Evolutionary conservation across 345 rosid genomes (phyloP).

Genomic region (Pugionium dolabratum): DNA sequence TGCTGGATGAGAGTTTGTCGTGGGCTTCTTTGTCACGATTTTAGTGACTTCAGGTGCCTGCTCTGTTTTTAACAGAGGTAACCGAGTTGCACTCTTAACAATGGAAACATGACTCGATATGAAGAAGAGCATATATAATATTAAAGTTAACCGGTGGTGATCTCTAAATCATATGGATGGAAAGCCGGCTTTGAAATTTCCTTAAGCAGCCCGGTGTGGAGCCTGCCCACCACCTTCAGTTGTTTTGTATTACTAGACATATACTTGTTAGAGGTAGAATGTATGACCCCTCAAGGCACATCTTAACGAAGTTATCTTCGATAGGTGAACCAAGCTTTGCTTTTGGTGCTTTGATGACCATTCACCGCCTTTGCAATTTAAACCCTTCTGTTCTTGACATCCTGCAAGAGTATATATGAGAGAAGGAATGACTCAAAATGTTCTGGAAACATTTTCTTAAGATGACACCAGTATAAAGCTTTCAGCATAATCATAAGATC

Average conservation of each 20-base stretch:
- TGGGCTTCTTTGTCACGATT: too few species aligned
- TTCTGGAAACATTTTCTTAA: constrained; percentile 51
- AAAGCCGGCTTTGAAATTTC: constrained; percentile 77
- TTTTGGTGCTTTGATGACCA: constrained; percentile 67
- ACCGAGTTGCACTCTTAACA: too few species aligned
- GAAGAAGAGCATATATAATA: constrained; percentile 73
- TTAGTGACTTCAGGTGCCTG: too few species aligned
- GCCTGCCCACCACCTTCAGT: constrained; percentile 52
- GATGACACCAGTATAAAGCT: too few species aligned
- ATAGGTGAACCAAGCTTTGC: constrained; percentile 51
- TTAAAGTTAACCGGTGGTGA: constrained; percentile 83
- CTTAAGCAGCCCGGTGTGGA: constrained; percentile 71
- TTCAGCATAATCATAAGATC: too few species aligned
- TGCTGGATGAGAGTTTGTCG: too few species aligned
- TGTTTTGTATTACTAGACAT: constrained; percentile 64
- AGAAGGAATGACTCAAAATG: constrained; percentile 57
- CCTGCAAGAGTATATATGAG: constrained; percentile 63
- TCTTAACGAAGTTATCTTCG: constrained; percentile 55
- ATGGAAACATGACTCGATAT: constrained; percentile 42
- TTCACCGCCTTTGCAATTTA: constrained; percentile 82
- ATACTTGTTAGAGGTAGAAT: constrained; percentile 81
- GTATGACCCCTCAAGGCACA: constrained; percentile 62
- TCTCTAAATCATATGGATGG: constrained; percentile 88
- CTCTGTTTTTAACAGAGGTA: too few species aligned
- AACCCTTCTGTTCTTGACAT: constrained; percentile 86